Evolutionary conservation across 2,329 filamentous ascomycete genomes (phyloP), one percentile per base, ranked within the genome.

Genomic region (Fusarium sp.): DNA sequence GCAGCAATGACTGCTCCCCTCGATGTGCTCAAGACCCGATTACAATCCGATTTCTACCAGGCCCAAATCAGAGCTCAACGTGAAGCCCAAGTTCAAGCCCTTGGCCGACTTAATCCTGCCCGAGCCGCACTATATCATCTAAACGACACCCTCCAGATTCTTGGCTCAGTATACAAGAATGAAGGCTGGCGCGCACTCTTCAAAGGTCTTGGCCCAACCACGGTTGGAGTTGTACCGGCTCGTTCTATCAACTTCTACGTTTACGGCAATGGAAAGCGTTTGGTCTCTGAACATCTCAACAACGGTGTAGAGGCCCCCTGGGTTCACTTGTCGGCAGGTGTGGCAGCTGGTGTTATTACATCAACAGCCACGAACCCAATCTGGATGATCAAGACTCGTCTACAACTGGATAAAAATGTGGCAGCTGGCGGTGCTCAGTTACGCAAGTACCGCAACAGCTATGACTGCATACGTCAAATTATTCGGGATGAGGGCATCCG

Each of bases 1-100:
- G 92, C 95, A 24, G 90, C 92, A n/a, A 81, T 97, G n/a, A 97
- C 95, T 3, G 94, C 93, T 10, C 95, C 95, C 22, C 90, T 98
- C 62, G 95, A 97, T 76, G 94, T 97, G 32, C 86, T 98, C 50
- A 97, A 97, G 79, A 98, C 95, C 13, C 89, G 95, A 35, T 84
- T 98, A 5, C 95, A 98, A 78, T 96, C 93, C 74, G 94, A 97
- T 76, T 96, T 96, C 78, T 97, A 97, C 84, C 93, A 97, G 78
- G 85, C 89, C 10, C 92, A 97, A 79, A 86, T 97, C 45, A 86
- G 86, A 30, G 87, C 90, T 17, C 86, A 88, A 10, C 87, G 92
- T 49, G 82, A 87, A n/a, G 86, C 89, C 75, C 75, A 86, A 80
- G 68, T 87, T 74, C 74, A 86, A 80, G 72, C 83, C 78, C 66